Conservation (phyloP, 2,329 filamentous ascomycete species). For the Aspergillus spinulosporus region DNA sequence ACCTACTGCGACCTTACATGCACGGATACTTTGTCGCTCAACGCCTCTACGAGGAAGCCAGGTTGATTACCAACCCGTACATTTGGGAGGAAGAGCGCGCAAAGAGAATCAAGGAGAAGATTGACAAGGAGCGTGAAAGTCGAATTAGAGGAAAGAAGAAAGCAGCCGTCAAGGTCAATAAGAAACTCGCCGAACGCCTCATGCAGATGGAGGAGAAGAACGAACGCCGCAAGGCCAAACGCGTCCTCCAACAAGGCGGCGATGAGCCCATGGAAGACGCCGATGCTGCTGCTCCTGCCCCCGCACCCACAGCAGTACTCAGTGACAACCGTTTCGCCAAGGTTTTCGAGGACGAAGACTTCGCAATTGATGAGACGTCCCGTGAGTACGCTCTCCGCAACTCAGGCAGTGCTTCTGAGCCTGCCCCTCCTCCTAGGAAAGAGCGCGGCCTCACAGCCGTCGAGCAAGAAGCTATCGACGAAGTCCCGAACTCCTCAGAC, state of each 20-base stretch:
- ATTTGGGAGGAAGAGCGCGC: conserved; percentile 88
- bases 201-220: conserved; percentile 61
- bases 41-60: conserved; percentile 90
- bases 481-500: conserved; percentile 46
- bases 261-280: conserved; percentile 48
- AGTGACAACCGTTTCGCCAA: conserved; percentile 82
- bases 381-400: conserved; percentile 87
- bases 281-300: conserved; percentile 6
- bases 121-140: conserved; percentile 94
- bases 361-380: conserved; percentile 84
- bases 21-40: conserved; percentile 98
- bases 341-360: conserved; percentile 91
- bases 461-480: conserved; percentile 61
- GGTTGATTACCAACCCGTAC: conserved; percentile 89
- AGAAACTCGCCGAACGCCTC: conserved; percentile 62
- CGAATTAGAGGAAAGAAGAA: conserved; percentile 94
- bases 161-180: conserved; percentile 84
- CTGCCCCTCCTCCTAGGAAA: conserved; percentile 28
- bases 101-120: conserved; percentile 90
- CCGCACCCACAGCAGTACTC: conserved; percentile 46
- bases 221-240: conserved; percentile 47
- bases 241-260: conserved; percentile 56
- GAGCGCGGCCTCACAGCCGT: conserved; percentile 61
- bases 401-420: conserved; percentile 66
- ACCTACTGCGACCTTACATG: conserved; percentile 92